These are phyloP conservation scores for Tuctoria greenei DNA, from an alignment of 176 grass and related monocot species.

Conservation along the genomic window DNA sequence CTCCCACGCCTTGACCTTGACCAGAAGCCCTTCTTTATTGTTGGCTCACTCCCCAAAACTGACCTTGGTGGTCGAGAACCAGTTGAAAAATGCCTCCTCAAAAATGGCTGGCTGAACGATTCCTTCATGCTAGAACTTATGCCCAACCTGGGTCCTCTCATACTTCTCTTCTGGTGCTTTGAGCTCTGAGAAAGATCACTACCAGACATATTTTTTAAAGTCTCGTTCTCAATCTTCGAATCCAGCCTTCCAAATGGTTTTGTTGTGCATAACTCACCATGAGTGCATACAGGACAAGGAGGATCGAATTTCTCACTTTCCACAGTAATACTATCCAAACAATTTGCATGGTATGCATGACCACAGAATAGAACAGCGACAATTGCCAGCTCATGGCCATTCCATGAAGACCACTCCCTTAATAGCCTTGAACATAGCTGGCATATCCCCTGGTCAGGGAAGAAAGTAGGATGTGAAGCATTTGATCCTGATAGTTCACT, in stretches of 20 bases:
- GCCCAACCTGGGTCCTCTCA: slow-evolving; percentile 41
- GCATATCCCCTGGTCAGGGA: slow-evolving; percentile 46
- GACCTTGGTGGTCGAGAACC: slow-evolving; percentile 44
- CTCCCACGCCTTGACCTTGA: slow-evolving; percentile 34
- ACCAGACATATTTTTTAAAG: slow-evolving; percentile 42
- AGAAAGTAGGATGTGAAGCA: slow-evolving; percentile 31
- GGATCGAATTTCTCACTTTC: slow-evolving; percentile 75
- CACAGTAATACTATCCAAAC: slow-evolving; percentile 65
- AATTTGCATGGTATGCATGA: slow-evolving; percentile 68
- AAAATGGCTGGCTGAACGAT: slow-evolving; percentile 46
- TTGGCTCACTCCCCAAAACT: slow-evolving; percentile 31
- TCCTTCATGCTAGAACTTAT: slow-evolving; percentile 61
- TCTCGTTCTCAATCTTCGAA: slow-evolving; percentile 26
- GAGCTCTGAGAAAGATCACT: slow-evolving; percentile 21
- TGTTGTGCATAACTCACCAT: slow-evolving; percentile 52
- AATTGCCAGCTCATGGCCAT: slow-evolving; percentile 47
- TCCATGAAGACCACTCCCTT: slow-evolving; percentile 61
- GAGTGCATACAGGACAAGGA: slow-evolving; percentile 62
- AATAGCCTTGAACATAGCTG: slow-evolving; percentile 55
- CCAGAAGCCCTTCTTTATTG: slow-evolving; percentile 80
- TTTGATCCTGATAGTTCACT: slow-evolving; percentile 40
- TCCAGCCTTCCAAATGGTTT: slow-evolving; percentile 55
- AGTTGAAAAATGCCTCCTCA: slow-evolving; percentile 62
- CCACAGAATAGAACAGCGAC: slow-evolving; percentile 67
- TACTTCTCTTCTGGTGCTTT: slow-evolving; percentile 25